These are phyloP conservation scores for Chlamydomonas applanata DNA, from an alignment of 139 green algal genomes.

Conservation along the genomic window DNA sequence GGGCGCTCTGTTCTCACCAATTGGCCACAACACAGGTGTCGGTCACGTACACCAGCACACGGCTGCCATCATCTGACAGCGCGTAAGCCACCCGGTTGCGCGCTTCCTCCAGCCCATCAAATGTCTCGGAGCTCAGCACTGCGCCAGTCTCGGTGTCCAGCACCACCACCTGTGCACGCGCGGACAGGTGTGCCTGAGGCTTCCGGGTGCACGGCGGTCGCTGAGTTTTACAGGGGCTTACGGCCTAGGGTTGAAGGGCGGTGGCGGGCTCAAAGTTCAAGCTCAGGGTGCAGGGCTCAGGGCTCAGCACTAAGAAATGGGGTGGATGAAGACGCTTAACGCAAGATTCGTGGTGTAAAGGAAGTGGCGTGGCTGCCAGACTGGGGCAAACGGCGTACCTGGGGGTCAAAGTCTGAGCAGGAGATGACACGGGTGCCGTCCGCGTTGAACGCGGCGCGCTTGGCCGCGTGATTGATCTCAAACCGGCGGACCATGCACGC, in stretches of 20 bases:
- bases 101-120: conserved; percentile 24
- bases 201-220: background rate
- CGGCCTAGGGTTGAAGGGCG: too few relatives aligned
- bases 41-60: conserved; percentile 23
- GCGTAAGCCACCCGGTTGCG: conserved; percentile 22
- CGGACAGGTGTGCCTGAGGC: background rate
- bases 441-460: conserved; percentile 18
- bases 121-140: conserved; percentile 8
- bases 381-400: background rate
- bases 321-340: too few relatives aligned
- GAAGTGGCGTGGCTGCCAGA: too few relatives aligned
- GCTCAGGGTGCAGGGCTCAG: too few relatives aligned
- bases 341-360: too few relatives aligned
- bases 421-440: conserved; percentile 27
- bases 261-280: too few relatives aligned
- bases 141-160: background rate
- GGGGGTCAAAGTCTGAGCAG: conserved; percentile 27
- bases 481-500: conserved; percentile 27
- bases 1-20: too few relatives aligned
- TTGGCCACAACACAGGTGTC: conserved; percentile 26
- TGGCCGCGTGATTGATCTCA: conserved; percentile 18
- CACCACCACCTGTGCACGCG: background rate
- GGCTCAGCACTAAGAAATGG: too few relatives aligned
- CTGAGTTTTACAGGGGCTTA: background rate
- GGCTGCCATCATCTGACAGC: conserved; percentile 23